Base-by-base conservation (phyloP, 2,329 filamentous ascomycete genomes). In the Colletotrichum incanum region DNA sequence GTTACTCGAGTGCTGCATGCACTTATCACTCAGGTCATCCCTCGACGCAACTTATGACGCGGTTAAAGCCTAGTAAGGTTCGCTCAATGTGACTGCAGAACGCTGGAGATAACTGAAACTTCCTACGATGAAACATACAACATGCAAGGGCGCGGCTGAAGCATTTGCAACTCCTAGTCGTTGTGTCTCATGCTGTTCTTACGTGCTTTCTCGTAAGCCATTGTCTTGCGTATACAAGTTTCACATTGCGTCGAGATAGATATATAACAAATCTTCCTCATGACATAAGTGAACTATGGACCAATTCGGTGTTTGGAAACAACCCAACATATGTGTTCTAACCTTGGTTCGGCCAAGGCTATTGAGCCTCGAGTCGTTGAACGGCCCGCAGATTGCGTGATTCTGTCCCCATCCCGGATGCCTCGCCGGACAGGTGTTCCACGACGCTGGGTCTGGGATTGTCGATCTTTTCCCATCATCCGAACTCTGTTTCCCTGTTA, bases 301-400 rank as follows among this genome's bases (percentile, higher is more conserved):
- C 0, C 20, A 23, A 37, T 7, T 4, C 18, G 6, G 9, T 8
- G 20, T 2, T 16, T n/a, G 8, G 20, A 14, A 3, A 20, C 31
- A 37, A 14, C 52, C 23, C 20, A 12, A 7, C 18, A 3, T 3
- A 28, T 12, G 12, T 37, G 31, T 37, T 9, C 11, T 37, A 11
- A 6, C 11, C 9, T 1, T 56, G 20, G 3, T 14, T 18, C 41
- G 14, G 18, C 43, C 45, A 43, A 61, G 59, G 1, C 43, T 12
- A 28, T 9, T 31, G 34, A 71, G 65, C 69, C 69, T 58, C 65
- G 31, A 43, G 49, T 41, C 49, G 65, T 63, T 45, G n/a, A 43
- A 39, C 28, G 4, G 49, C 34, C 45, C 31, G 37, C 45, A 52
- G 43, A 69, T 69, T 72, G 65, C 69, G 69, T 69, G 69, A 59